Conservation (phyloP, 2,329 filamentous ascomycete species). For the Sphaceloma murrayae region DNA sequence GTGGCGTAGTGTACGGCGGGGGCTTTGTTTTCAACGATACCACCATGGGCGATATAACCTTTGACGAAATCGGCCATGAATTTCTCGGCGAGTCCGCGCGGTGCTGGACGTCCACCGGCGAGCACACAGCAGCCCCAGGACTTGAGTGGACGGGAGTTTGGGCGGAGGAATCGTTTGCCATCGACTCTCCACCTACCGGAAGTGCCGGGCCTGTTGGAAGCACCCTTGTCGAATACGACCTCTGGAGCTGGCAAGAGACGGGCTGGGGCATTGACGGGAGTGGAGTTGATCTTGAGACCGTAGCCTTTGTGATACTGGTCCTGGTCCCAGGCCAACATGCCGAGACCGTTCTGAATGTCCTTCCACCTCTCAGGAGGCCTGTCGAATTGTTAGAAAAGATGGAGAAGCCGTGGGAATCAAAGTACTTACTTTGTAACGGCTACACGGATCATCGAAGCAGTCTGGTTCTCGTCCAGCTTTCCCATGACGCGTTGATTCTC, state of each 20-base stretch:
- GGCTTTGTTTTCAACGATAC: slow-evolving; percentile 39
- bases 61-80: slow-evolving; percentile 54
- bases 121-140: slow-evolving; percentile 69
- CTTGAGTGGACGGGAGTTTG: slow-evolving; percentile 53
- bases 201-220: slow-evolving; percentile 48
- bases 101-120: slow-evolving; percentile 41
- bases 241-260: slow-evolving; percentile 61
- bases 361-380: slow-evolving; percentile 57
- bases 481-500: slow-evolving; percentile 48
- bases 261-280: slow-evolving; percentile 56
- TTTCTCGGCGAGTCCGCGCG: slow-evolving; percentile 36
- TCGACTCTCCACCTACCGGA: slow-evolving; percentile 80
- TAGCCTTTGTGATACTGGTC: slow-evolving; percentile 66
- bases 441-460: slow-evolving; percentile 82
- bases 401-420: no score
- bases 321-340: slow-evolving; percentile 54
- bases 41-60: slow-evolving; percentile 53
- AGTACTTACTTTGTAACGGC: no score
- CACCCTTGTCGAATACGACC: slow-evolving; percentile 53
- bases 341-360: slow-evolving; percentile 60
- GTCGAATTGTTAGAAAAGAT: no score
- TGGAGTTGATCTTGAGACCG: slow-evolving; percentile 57
- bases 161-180: slow-evolving; percentile 62
- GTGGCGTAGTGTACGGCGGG: slow-evolving; percentile 35
- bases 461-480: slow-evolving; percentile 56